Base-by-base conservation (phyloP, 2,329 filamentous ascomycete species). In the Cryphonectria parasitica region DNA sequence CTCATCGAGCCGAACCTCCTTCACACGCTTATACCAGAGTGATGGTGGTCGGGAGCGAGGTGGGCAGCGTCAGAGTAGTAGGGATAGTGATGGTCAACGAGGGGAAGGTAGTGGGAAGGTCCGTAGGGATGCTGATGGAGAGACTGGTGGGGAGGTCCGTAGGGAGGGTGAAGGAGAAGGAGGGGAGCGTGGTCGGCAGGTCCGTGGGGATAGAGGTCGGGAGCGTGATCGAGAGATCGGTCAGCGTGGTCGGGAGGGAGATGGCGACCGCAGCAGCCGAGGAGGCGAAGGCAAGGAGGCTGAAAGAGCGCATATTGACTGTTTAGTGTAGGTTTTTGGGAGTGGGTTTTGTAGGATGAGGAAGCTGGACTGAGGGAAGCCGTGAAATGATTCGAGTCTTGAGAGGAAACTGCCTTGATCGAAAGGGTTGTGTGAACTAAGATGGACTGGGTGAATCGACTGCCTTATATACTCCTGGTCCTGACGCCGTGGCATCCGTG, bases 261-360 rank as follows among this genome's bases (percentile, higher is more conserved):
- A 49, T 49, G 63, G 63, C 63, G 43, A 64, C 36, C 39, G 61
- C 61, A 22, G 61, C 61, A 41, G 61, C 41, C 39, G 61, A 64
- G 61, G 41, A 64, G 61, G 61, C 43, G 63, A 64, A 49, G 43
- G 63, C 41, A 34, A 64, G 22, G 17, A 64, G 41, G 43, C 28
- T 34, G 17, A 49, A 22, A 19, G 43, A 34, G 7, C 41, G 63
- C 63, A 64, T 64, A 15, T 49, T 64, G 63, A 34, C 19, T 36
- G 43, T 34, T 28, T 43, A 3, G 45, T 25, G 36, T 49, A 11
- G 45, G n/a, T n/a, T 49, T 49, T n/a, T n/a, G 36, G 13, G 36
- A 34, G 6, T 3, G 34, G 34, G 34, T 3, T 45, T 10, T 43
- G 28, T 64, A 5, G n/a, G 19, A 17, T 8, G 34, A 15, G 34